Base-by-base conservation (phyloP, 208 protist genomes). In the Phytomonas serpens region DNA sequence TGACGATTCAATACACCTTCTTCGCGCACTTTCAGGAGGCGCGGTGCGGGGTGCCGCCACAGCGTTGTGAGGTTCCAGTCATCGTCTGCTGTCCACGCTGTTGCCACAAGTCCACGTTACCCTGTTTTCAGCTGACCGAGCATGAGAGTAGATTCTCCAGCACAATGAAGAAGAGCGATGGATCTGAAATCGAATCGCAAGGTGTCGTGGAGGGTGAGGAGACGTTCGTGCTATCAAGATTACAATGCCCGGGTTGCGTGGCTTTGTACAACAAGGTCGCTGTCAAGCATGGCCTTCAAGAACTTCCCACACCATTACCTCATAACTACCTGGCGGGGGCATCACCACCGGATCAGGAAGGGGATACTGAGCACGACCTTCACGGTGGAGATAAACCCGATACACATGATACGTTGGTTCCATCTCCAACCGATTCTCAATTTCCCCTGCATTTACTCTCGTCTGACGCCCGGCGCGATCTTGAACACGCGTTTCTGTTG, bases 181-280 rank as follows among this genome's bases (percentile, higher is more conserved):
- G 69, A 3, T 67, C 61, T 14, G 76, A 74, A 32, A 67, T 63
- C 10, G 66, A 65, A 29, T 61, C 14, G 9, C 14, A 23, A 27
- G 31, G 13, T 4, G 61, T 23, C 37, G 7, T 9, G 7, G 80
- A 73, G 40, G 30, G n/a, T 4, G 66, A 38, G 65, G 70, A 66
- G 33, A 67, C 74, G 30, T 85, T 81, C 64, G 37, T 81, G 3
- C 68, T 93, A 2, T 61, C 72, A 27, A 88, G 90, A 71, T 77
- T 72, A 33, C 81, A 87, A 61, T 95, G 90, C 57, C 67, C 65
- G 3, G 90, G 90, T 31, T 95, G 90, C 63, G 85, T 95, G 37
- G 79, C 72, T 13, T 64, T 93, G 37, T 93, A 85, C 76, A 95
- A 95, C 77, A 83, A 79, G 64, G 85, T 95, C 19, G 85, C 84